Evolutionary conservation across 441 rosid genomes (phyloP).

Genomic region (Bruguiera hainesii): DNA sequence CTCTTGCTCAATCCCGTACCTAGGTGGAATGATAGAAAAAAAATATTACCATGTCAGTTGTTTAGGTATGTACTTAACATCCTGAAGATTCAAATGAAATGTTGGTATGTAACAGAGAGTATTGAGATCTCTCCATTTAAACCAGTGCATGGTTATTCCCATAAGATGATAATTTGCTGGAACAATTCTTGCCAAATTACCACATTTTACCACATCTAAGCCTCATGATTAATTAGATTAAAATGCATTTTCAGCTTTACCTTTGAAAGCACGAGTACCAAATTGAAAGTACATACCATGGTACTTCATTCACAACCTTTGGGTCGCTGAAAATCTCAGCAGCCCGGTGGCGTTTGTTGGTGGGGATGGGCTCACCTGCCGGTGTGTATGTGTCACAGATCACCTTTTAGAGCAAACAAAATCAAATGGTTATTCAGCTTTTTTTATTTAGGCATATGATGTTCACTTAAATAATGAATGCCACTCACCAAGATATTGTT

Average conservation of each 20-base stretch:
- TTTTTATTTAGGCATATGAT: background rate
- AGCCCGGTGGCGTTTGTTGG: conserved; percentile 88
- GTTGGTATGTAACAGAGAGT: too few relatives aligned
- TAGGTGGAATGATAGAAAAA: conserved; percentile 16
- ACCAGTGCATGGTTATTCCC: too few relatives aligned
- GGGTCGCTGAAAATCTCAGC: conserved; percentile 68
- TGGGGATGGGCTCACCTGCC: conserved; percentile 95
- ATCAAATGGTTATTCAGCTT: background rate
- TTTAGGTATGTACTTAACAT: background rate
- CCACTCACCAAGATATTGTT: conserved; percentile 85
- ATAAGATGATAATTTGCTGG: background rate
- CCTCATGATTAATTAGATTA: background rate
- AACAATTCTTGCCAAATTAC: background rate
- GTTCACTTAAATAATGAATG: conserved; percentile 9
- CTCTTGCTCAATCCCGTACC: conserved; percentile 99
- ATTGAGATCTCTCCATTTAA: too few relatives aligned
- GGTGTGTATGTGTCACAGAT: conserved; percentile 89
- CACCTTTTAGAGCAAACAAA: conserved; percentile 43
- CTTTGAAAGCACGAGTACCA: background rate
- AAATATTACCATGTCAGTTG: background rate
- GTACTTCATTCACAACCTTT: conserved; percentile 67
- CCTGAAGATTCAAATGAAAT: background rate
- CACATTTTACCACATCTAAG: background rate
- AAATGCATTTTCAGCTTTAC: background rate
- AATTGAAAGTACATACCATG: conserved; percentile 56